Conservation (phyloP, 768 basidiomycete species). For the Cantharellus anzutake region DNA sequence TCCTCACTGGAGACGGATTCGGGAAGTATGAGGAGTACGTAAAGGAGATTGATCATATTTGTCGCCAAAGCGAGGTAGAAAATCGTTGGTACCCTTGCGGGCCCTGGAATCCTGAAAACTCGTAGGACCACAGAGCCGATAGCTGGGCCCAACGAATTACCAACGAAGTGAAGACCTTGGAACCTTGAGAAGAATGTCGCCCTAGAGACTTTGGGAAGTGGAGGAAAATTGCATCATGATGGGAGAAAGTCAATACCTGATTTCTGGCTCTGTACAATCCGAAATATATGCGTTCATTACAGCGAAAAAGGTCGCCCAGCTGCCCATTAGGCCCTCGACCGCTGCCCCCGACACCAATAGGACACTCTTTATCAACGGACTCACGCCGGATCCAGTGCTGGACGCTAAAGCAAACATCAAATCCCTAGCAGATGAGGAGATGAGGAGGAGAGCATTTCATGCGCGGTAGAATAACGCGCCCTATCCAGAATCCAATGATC, state of each 20-base stretch:
- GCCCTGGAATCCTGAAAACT: constrained; percentile 20
- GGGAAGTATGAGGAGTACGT: constrained; percentile 36
- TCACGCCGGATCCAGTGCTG: constrained; percentile 28
- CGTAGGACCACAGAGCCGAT: constrained; percentile 36
- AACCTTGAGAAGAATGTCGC: constrained; percentile 33
- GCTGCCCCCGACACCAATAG: constrained; percentile 41
- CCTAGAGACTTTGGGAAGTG: neutral
- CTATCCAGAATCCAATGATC: constrained; percentile 19
- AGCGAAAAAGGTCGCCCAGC: constrained; percentile 45
- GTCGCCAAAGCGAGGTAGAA: constrained; percentile 32
- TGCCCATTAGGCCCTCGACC: constrained; percentile 53
- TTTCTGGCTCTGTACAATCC: constrained; percentile 66
- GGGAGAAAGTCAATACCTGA: constrained; percentile 16
- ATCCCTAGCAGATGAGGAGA: too few relatives aligned
- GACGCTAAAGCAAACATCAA: constrained; percentile 60
- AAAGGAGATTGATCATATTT: constrained; percentile 32
- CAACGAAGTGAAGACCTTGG: constrained; percentile 57
- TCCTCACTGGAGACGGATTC: constrained; percentile 23
- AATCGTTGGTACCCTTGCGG: constrained; percentile 19
- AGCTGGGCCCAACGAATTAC: constrained; percentile 60
- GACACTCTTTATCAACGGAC: constrained; percentile 48
- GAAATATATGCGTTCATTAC: constrained; percentile 48
- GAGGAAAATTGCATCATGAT: too few relatives aligned
- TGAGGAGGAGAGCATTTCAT: constrained; percentile 18
- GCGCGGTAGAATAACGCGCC: constrained; percentile 48